Conservation (phyloP, 2,329 filamentous ascomycete genomes). For the Trichoderma harzianum region DNA sequence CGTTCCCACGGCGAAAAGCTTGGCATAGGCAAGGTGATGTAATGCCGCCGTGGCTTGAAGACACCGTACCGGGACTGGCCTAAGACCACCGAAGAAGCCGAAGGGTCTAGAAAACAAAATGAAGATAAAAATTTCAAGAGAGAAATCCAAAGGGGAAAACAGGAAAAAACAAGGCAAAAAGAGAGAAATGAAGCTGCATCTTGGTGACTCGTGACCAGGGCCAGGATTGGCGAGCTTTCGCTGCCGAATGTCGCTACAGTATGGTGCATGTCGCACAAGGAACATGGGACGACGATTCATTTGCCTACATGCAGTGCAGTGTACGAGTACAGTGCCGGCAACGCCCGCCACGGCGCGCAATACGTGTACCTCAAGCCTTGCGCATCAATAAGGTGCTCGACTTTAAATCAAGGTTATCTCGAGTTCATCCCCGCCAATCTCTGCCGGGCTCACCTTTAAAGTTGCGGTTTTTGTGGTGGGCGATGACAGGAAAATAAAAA, state of each 20-base stretch:
- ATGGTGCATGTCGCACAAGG: not conserved
- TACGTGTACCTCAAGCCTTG: not conserved
- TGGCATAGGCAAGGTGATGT: conserved; percentile 19
- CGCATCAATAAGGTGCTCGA: not conserved
- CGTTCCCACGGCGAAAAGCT: conserved; percentile 2
- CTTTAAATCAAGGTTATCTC: conserved; percentile 16
- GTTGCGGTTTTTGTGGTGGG: not conserved
- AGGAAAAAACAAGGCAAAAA: not conserved
- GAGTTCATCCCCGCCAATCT: not conserved
- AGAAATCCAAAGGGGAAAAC: not conserved
- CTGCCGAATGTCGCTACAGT: not conserved
- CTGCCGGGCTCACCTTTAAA: not conserved
- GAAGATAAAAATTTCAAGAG: not conserved
- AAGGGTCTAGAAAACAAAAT: not conserved
- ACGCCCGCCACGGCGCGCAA: not conserved
- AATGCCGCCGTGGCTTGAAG: conserved; percentile 7
- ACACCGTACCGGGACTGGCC: not conserved
- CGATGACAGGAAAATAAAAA: not conserved
- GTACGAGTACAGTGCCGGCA: not conserved
- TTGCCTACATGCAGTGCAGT: not conserved
- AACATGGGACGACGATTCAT: not conserved
- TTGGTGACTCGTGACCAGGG: not conserved
- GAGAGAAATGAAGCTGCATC: not conserved
- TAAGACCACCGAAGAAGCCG: not conserved
- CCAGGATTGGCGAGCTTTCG: not conserved